These are phyloP conservation scores for Aspergillus tubingensis DNA, from an alignment of 2,329 filamentous ascomycete genomes.

Conservation along the genomic window DNA sequence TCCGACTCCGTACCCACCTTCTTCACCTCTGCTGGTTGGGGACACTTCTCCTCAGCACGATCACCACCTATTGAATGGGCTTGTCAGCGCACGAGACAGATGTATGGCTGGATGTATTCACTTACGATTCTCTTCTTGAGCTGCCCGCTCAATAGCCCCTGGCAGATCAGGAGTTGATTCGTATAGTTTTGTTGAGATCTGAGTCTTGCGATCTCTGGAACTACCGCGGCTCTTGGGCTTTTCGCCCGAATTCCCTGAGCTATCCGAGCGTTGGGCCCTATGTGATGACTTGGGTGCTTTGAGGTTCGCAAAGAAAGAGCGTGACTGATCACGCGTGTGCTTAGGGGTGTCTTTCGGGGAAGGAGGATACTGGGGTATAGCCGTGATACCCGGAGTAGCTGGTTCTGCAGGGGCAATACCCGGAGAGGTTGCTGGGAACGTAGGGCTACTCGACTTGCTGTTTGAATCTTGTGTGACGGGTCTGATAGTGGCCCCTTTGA, in stretches of 20 bases:
- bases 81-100: slow-evolving; percentile 10
- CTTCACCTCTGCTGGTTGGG: slow-evolving; percentile 26
- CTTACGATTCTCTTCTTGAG: slow-evolving; percentile 33
- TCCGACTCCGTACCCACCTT: slow-evolving; percentile 34
- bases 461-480: slow-evolving; percentile 42
- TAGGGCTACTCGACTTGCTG: slow-evolving; percentile 31
- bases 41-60: slow-evolving; percentile 22
- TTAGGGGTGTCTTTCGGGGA: slow-evolving; percentile 44
- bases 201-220: slow-evolving; percentile 45
- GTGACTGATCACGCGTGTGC: slow-evolving; percentile 48
- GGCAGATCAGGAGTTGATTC: slow-evolving; percentile 48
- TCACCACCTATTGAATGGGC: slow-evolving; percentile 22
- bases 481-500: slow-evolving; percentile 44
- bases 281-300: slow-evolving; percentile 51
- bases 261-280: slow-evolving; percentile 44
- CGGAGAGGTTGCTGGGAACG: slow-evolving; percentile 31
- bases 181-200: slow-evolving; percentile 39
- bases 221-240: slow-evolving; percentile 46
- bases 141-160: slow-evolving; percentile 31
- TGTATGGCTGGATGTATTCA: neutral
- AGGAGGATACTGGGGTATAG: slow-evolving; percentile 48
- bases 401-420: slow-evolving; percentile 26
- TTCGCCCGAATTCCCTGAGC: slow-evolving; percentile 39
- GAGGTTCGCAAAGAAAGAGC: slow-evolving; percentile 50
- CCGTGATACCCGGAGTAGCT: slow-evolving; percentile 46